Percentiles rank a stretch among this genome's conserved stretches.
phyloP scores from a whole-genome alignment of 1,139 yeast species.

The Taphrina populina region DNA sequence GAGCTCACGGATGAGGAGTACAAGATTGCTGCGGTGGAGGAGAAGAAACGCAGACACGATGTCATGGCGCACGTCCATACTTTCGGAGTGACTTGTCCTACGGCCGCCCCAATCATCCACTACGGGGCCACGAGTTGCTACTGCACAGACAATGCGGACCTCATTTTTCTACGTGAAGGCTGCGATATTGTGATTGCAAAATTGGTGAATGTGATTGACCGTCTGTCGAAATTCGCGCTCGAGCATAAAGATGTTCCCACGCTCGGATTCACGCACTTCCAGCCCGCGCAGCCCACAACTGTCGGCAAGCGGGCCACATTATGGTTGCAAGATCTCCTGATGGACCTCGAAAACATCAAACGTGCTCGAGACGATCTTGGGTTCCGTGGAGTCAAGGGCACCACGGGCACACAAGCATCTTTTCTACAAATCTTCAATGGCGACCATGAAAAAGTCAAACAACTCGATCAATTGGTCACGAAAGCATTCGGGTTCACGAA shows the following conservation, averaged over 20 bases:
- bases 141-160: slow-evolving; percentile 97
- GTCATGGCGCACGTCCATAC: slow-evolving; percentile 99
- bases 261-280: slow-evolving; percentile 99
- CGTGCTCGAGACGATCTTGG: slow-evolving; percentile 97
- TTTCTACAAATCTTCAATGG: slow-evolving; percentile 94
- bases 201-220: slow-evolving; percentile 89
- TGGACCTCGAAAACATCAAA: slow-evolving; percentile 95
- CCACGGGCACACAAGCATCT: slow-evolving; percentile 98
- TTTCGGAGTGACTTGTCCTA: slow-evolving; percentile 88
- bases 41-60: slow-evolving; percentile 97
- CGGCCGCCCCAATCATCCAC: slow-evolving; percentile 96
- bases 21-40: slow-evolving; percentile 83
- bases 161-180: slow-evolving; percentile 93
- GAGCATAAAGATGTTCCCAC: slow-evolving; percentile 94
- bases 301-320: slow-evolving; percentile 97
- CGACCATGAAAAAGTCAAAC: slow-evolving; percentile 83
- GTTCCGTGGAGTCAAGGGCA: slow-evolving; percentile 97
- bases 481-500: slow-evolving; percentile 89
- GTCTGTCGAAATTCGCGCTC: slow-evolving; percentile 81
- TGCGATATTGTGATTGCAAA: slow-evolving; percentile 90
- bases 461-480: slow-evolving; percentile 84
- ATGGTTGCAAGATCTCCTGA: slow-evolving; percentile 95
- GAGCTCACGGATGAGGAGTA: slow-evolving; percentile 90
- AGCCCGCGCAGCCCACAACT: slow-evolving; percentile 98
- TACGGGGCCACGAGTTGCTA: slow-evolving; percentile 98